Evolutionary conservation across 768 basidiomycete species (phyloP).

Genomic region (Mrakia blollopis): DNA sequence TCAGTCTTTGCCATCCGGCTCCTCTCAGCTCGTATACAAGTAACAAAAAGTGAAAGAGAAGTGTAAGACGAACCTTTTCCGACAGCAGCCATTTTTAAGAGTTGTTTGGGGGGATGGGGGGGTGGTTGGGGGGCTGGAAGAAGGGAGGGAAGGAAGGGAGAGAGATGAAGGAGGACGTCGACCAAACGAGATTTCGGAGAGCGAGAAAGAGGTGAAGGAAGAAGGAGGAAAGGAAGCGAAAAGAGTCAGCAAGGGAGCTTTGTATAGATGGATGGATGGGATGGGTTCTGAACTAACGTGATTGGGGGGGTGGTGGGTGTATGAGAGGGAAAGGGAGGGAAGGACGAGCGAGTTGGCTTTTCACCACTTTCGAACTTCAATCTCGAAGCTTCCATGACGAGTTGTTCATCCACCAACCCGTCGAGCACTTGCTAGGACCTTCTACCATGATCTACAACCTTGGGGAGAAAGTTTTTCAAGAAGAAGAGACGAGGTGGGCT

Average conservation of each 20-base stretch:
- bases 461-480: no score
- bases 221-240: neutral
- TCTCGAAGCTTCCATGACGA: no score
- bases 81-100: slow-evolving; percentile 11
- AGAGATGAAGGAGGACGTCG: neutral
- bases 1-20: neutral
- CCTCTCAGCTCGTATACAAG: neutral
- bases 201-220: neutral
- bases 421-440: no score
- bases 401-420: no score
- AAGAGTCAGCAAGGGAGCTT: neutral
- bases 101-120: slow-evolving; percentile 12
- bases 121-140: neutral
- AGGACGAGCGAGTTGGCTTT: no score
- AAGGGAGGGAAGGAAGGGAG: neutral
- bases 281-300: neutral
- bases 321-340: neutral
- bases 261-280: neutral
- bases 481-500: no score
- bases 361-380: no score
- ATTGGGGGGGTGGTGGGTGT: slow-evolving; percentile 12
- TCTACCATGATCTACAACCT: no score
- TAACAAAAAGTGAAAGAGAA: neutral
- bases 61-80: slow-evolving; percentile 10
- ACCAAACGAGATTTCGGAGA: no score